Evolutionary conservation across 352 stramenopile species (phyloP), one percentile per base, ranked within the genome.

Genomic region (Saprolegnia parasitica): DNA sequence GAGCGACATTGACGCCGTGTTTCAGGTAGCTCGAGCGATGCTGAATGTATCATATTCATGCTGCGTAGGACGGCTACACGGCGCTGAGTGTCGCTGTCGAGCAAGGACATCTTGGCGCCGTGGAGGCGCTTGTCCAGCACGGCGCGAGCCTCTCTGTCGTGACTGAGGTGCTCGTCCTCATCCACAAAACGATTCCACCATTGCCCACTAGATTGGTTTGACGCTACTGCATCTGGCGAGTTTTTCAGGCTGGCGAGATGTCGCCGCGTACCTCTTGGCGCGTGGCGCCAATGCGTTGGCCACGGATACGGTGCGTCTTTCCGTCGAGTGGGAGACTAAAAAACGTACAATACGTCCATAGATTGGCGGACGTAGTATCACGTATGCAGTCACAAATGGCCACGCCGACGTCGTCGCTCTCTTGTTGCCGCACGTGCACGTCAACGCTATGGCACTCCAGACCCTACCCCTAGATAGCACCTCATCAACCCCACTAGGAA

Each of bases 341-440:
- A 35, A 35, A 35, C 5, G 29, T 49, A 49, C 13, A n/a, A n/a
- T 15, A 2, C 8, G 13, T 49, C 42, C 13, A 49, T 24, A 60
- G 52, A 40, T 60, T 60, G 52, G 52, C 35, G 52, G 52, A 20
- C 52, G 52, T 3, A 60, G 52, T 9, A 60, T 60, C 52, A 24
- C n/a, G 24, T 60, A 60, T 24, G 52, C 52, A 20, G 52, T 60
- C 3, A 42, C 52, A 3, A 60, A 60, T 24, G 52, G 52, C 24
- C 52, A 60, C 20, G 52, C 52, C 13, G 24, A 60, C 24, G 52
- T 60, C 3, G 52, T 24, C 11, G 24, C 11, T 16, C 24, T 60
- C 13, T 24, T 60, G 35, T 8, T 60, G 52, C 52, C 52, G 3
- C 20, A 42, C 24, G 52, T 11, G 11, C 11, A 60, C 9, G 35